A percentile compares a stretch with the other conserved stretches of the same genome.
Conservation (phyloP, 1,284 basidiomycete genomes). For the Ustilago hordei region DNA sequence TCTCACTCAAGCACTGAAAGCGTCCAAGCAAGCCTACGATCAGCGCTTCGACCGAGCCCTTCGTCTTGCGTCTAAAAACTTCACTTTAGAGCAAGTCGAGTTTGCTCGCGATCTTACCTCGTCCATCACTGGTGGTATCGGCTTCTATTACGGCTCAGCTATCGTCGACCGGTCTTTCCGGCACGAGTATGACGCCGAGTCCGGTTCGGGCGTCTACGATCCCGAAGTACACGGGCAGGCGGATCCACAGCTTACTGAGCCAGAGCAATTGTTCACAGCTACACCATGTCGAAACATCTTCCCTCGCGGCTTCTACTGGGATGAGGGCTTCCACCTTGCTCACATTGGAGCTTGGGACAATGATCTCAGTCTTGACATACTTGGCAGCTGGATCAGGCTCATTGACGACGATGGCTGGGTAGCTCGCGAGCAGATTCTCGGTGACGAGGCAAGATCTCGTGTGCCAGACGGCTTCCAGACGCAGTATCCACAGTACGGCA, state of each 20-base stretch:
- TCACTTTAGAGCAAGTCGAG: slow-evolving; percentile 73
- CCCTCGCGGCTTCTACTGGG: slow-evolving; percentile 97
- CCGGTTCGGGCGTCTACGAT: slow-evolving; percentile 53
- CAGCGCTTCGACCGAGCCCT: slow-evolving; percentile 79
- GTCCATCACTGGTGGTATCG: slow-evolving; percentile 88
- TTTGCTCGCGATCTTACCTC: slow-evolving; percentile 90
- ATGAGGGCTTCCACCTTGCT: slow-evolving; percentile 93
- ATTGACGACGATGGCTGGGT: slow-evolving; percentile 96
- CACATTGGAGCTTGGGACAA: slow-evolving; percentile 93
- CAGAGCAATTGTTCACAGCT: slow-evolving; percentile 80
- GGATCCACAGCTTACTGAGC: slow-evolving; percentile 73
- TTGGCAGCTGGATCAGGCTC: slow-evolving; percentile 87
- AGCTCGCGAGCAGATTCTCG: slow-evolving; percentile 91
- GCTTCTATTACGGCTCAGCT: slow-evolving; percentile 92
- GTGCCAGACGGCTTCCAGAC: slow-evolving; percentile 87
- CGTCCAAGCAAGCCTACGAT: slow-evolving; percentile 76
- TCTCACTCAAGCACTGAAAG: slow-evolving; percentile 78
- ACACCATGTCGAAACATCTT: slow-evolving; percentile 95
- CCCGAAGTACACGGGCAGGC: slow-evolving; percentile 50
- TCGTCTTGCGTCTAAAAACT: slow-evolving; percentile 73
- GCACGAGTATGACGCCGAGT: slow-evolving; percentile 82
- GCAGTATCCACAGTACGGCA: slow-evolving; percentile 91
- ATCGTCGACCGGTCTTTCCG: slow-evolving; percentile 85
- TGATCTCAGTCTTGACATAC: slow-evolving; percentile 87
- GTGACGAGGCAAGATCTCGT: slow-evolving; percentile 85